These are phyloP conservation scores for Termitomyces sp. DNA, from an alignment of 768 basidiomycete genomes.

Conservation along the genomic window DNA sequence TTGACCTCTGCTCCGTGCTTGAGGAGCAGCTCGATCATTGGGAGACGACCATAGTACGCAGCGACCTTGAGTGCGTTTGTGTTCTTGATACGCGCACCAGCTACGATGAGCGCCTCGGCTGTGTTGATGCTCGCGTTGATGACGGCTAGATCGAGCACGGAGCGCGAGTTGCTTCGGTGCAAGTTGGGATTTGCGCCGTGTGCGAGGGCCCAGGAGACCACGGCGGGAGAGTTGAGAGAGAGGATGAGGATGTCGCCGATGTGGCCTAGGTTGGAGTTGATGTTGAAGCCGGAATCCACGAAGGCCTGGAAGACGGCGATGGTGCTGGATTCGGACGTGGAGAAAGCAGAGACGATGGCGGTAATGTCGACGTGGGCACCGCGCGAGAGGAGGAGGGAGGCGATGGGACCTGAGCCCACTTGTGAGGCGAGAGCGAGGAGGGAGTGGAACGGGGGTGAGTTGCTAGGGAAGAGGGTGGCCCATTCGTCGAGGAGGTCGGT, in stretches of 20 bases:
- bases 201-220: slow-evolving; percentile 7
- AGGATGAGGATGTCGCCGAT: slow-evolving; percentile 10
- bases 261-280: slow-evolving; percentile 10
- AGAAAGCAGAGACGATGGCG: slow-evolving; percentile 7
- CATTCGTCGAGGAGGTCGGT: slow-evolving; percentile 4
- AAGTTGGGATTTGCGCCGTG: slow-evolving; percentile 10
- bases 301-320: slow-evolving; percentile 10
- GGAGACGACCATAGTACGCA: slow-evolving; percentile 10
- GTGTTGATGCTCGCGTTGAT: not conserved
- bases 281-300: slow-evolving; percentile 9
- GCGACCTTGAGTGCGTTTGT: slow-evolving; percentile 13
- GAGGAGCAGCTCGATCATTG: slow-evolving; percentile 13
- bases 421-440: slow-evolving; percentile 3
- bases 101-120: not conserved
- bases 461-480: not conserved
- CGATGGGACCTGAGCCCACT: slow-evolving; percentile 4
- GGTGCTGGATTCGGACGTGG: not conserved
- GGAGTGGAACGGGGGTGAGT: not conserved
- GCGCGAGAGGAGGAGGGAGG: slow-evolving; percentile 5
- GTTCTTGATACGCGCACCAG: slow-evolving; percentile 10
- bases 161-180: not conserved
- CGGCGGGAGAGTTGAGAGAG: not conserved
- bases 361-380: slow-evolving; percentile 2
- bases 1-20: slow-evolving; percentile 13
- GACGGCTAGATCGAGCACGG: slow-evolving; percentile 11